Conservation (phyloP, 768 basidiomycete species). For the Cantharellus cinnabarinus region DNA sequence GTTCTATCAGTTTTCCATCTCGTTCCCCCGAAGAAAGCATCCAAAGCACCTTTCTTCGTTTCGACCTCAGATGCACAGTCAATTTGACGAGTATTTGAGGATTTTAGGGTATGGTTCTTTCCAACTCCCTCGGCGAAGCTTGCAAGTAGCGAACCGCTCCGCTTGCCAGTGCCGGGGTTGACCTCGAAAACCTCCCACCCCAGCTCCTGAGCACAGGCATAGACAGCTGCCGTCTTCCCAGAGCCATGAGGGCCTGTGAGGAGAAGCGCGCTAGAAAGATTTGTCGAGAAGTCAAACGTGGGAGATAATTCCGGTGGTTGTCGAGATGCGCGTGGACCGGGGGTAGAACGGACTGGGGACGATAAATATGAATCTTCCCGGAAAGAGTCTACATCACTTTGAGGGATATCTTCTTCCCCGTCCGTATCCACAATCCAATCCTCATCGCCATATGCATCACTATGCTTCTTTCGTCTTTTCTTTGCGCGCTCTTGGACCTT, state of each 20-base stretch:
- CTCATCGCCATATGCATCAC: slow-evolving; percentile 15
- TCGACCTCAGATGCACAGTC: too few species aligned
- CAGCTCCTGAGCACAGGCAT: slow-evolving; percentile 84
- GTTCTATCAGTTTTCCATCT: not conserved
- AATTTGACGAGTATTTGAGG: not conserved
- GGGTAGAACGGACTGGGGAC: too few species aligned
- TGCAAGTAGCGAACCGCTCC: slow-evolving; percentile 59
- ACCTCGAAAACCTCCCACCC: slow-evolving; percentile 96
- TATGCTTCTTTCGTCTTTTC: slow-evolving; percentile 5
- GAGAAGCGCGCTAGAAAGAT: slow-evolving; percentile 71
- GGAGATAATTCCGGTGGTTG: not conserved
- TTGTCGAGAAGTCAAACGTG: slow-evolving; percentile 4
- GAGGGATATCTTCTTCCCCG: slow-evolving; percentile 21
- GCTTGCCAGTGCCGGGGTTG: slow-evolving; percentile 82
- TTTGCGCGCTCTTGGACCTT: not conserved
- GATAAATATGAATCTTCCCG: too few species aligned
- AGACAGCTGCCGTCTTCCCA: slow-evolving; percentile 84
- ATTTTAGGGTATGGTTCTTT: slow-evolving; percentile 65
- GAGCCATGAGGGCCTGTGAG: slow-evolving; percentile 62
- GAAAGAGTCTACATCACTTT: slow-evolving; percentile 19
- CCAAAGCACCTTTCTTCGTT: not conserved
- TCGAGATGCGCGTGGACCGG: not conserved
- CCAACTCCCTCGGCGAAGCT: slow-evolving; percentile 80
- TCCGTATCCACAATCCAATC: slow-evolving; percentile 35
- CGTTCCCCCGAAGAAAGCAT: not conserved